Evolutionary conservation across 108 stramenopile species (phyloP).

Genomic region (Skeletonema menzelii): DNA sequence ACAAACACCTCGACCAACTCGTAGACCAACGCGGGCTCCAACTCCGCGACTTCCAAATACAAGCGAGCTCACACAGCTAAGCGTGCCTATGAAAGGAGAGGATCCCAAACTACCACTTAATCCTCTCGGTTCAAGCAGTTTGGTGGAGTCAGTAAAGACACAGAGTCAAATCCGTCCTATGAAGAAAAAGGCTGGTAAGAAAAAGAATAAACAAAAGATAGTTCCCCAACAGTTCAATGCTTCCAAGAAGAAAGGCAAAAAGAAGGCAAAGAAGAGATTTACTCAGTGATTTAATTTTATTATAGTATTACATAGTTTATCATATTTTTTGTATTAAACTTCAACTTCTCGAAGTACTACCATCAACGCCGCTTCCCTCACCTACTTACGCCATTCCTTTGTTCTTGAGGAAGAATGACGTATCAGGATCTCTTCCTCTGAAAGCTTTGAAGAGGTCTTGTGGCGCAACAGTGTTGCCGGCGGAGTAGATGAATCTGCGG

Average conservation of each 20-base stretch:
- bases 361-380: too few species aligned
- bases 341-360: too few species aligned
- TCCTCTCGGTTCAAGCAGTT: not conserved
- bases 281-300: too few species aligned
- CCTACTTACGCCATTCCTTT: slow-evolving; percentile 40
- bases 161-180: not conserved
- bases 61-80: not conserved
- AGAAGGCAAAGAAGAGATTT: too few species aligned
- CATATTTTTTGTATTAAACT: too few species aligned
- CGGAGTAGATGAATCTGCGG: slow-evolving; percentile 67
- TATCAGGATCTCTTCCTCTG: slow-evolving; percentile 75
- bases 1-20: not conserved
- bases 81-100: not conserved
- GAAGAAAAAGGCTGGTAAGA: not conserved
- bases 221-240: too few species aligned
- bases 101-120: not conserved
- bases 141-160: not conserved
- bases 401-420: slow-evolving; percentile 70
- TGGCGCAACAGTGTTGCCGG: slow-evolving; percentile 77
- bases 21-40: not conserved
- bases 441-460: slow-evolving; percentile 74
- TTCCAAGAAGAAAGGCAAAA: too few species aligned
- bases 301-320: too few species aligned
- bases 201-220: not conserved
- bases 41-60: not conserved